A percentile compares a stretch with the other conserved stretches of the same genome.
Conservation (phyloP, 1,284 basidiomycete species). For the Ganoderma sinense region DNA sequence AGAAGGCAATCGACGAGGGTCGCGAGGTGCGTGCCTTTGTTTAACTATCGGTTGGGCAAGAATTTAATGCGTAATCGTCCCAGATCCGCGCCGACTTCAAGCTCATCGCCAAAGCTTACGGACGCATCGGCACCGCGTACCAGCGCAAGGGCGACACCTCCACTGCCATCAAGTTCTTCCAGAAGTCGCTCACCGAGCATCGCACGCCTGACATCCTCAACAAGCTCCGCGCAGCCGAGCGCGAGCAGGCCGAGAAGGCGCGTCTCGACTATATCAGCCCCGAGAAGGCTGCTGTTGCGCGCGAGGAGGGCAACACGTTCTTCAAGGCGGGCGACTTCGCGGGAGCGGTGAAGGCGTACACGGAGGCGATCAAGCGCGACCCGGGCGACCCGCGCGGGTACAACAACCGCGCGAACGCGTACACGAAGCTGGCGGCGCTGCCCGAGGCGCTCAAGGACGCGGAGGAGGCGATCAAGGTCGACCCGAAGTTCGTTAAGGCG, state of each 20-base stretch:
- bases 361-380: constrained; percentile 96
- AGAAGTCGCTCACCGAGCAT: constrained; percentile 96
- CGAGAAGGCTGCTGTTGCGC: constrained; percentile 82
- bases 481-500: constrained; percentile 93
- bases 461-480: constrained; percentile 92
- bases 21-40: constrained; percentile 59
- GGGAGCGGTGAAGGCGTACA: constrained; percentile 92
- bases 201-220: constrained; percentile 93
- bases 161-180: constrained; percentile 88
- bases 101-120: constrained; percentile 87
- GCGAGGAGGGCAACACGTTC: constrained; percentile 91
- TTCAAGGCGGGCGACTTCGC: constrained; percentile 96
- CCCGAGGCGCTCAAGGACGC: constrained; percentile 98
- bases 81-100: constrained; percentile 85
- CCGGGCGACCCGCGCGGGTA: constrained; percentile 92
- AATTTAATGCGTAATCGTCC: constrained; percentile 7
- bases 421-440: constrained; percentile 93
- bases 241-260: constrained; percentile 79
- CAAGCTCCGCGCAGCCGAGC: constrained; percentile 91
- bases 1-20: constrained; percentile 96
- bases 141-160: constrained; percentile 82
- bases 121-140: constrained; percentile 90
- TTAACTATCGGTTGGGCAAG: not conserved
- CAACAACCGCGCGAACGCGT: constrained; percentile 97
- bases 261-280: constrained; percentile 91